A percentile compares a stretch with the other conserved stretches of the same genome.
These are phyloP conservation scores for Dactylis glomerata DNA, from an alignment of 176 grass and related monocot genomes.

Conservation along the genomic window DNA sequence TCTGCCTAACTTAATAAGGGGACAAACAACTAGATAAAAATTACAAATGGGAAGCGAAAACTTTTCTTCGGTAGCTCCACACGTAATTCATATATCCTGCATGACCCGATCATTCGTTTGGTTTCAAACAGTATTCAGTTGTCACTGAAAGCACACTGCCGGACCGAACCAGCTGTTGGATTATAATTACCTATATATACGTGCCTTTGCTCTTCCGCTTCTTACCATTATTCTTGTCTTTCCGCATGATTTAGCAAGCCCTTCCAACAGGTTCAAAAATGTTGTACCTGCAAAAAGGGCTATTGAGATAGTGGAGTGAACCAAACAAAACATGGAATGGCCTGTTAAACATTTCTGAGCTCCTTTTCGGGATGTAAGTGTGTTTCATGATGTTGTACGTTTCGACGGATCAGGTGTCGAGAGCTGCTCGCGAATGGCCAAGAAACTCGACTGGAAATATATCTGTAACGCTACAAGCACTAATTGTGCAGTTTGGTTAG, in stretches of 20 bases:
- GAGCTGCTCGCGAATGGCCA: no score
- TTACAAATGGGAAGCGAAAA: not conserved
- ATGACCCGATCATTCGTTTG: not conserved
- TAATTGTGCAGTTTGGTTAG: no score
- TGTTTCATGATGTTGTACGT: no score
- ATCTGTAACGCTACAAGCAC: no score
- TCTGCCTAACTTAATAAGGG: not conserved
- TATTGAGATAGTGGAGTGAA: not conserved
- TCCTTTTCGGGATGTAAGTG: no score
- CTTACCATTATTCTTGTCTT: not conserved
- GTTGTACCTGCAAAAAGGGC: not conserved
- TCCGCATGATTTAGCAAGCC: not conserved
- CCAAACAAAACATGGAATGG: not conserved
- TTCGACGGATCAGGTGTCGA: no score
- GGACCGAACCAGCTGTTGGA: not conserved
- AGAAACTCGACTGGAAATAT: no score
- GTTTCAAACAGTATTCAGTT: not conserved
- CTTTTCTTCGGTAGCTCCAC: no score
- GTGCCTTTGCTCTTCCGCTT: not conserved
- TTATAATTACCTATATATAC: not conserved
- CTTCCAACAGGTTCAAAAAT: not conserved
- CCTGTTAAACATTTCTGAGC: no score
- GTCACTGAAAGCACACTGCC: not conserved
- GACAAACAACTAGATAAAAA: not conserved
- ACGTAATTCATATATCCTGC: not conserved